A percentile compares a stretch with the other conserved stretches of the same genome.
These are phyloP conservation scores for Sporothrix sp. DNA, from an alignment of 2,329 filamentous ascomycete genomes.

Conservation along the genomic window DNA sequence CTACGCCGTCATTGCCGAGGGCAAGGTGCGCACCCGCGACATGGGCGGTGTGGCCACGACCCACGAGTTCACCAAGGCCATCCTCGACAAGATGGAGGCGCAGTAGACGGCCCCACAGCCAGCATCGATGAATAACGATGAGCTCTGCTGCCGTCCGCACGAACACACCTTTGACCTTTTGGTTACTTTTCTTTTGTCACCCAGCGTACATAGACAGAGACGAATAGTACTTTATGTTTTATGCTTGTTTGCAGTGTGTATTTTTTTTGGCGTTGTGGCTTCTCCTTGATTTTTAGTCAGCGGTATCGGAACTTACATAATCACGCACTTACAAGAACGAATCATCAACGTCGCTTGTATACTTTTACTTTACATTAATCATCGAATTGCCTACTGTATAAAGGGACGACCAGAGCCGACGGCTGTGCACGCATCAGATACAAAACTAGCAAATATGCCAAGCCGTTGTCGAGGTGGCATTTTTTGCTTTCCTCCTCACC, in stretches of 20 bases:
- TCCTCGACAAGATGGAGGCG: constrained; percentile 90
- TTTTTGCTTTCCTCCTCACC: background rate
- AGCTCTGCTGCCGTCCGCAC: background rate
- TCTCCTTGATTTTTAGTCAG: too few species aligned
- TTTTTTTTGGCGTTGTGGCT: background rate
- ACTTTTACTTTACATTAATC: too few species aligned
- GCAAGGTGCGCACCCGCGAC: constrained; percentile 80
- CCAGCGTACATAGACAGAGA: constrained; percentile 12
- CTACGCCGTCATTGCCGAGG: constrained; percentile 73
- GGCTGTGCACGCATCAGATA: too few species aligned
- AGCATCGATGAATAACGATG: too few species aligned
- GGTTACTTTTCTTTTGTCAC: constrained; percentile 3
- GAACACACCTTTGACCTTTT: background rate
- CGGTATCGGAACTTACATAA: too few species aligned
- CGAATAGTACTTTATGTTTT: constrained; percentile 9
- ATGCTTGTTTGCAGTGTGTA: background rate
- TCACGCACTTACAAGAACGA: too few species aligned
- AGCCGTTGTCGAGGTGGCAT: too few species aligned
- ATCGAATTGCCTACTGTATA: too few species aligned
- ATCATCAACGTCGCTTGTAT: too few species aligned
- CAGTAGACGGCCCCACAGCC: constrained; percentile 41
- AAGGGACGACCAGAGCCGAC: too few species aligned
- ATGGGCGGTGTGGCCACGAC: constrained; percentile 90
- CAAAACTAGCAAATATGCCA: too few species aligned
- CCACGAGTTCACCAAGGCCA: constrained; percentile 88